Conservation (phyloP, 192 early-diverging fungal genomes). For the Polychytrium aggregatum region DNA sequence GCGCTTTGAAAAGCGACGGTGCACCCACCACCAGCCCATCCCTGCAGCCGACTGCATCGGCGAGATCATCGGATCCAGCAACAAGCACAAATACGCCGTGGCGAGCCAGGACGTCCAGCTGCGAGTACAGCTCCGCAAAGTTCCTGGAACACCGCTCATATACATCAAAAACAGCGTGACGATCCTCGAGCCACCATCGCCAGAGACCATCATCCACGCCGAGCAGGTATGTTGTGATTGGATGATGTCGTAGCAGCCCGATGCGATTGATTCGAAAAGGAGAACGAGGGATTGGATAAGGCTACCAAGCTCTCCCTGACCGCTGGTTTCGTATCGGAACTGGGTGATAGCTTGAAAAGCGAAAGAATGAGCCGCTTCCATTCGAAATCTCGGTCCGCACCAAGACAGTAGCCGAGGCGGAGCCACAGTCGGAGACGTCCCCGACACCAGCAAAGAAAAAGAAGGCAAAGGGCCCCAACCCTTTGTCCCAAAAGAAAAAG, state of each 20-base stretch:
- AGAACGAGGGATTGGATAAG: not conserved
- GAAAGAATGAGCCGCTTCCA: slow-evolving; percentile 38
- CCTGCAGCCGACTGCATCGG: slow-evolving; percentile 56
- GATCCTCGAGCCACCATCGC: slow-evolving; percentile 67
- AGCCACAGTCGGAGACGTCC: too few species aligned
- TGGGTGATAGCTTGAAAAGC: slow-evolving; percentile 27
- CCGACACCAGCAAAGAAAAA: slow-evolving; percentile 41
- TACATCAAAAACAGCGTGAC: slow-evolving; percentile 67
- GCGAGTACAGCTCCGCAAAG: slow-evolving; percentile 42
- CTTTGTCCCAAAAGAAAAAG: slow-evolving; percentile 76
- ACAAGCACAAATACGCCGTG: slow-evolving; percentile 76
- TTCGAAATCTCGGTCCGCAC: slow-evolving; percentile 37
- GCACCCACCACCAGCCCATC: slow-evolving; percentile 57
- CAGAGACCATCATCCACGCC: slow-evolving; percentile 30
- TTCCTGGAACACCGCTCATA: slow-evolving; percentile 81
- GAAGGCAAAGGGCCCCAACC: slow-evolving; percentile 75
- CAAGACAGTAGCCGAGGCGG: slow-evolving; percentile 26
- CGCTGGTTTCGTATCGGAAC: slow-evolving; percentile 8
- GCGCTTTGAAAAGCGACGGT: slow-evolving; percentile 68
- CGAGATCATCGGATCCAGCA: slow-evolving; percentile 61
- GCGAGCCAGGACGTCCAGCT: slow-evolving; percentile 68
- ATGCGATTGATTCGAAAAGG: not conserved
- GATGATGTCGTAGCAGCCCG: not conserved
- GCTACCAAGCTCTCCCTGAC: not conserved
- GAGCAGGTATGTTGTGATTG: slow-evolving; percentile 23